A percentile compares a stretch with the other conserved stretches of the same genome.
These are phyloP conservation scores for Cutaneotrichosporon arboriforme DNA, from an alignment of 1,284 basidiomycete species.

Conservation along the genomic window DNA sequence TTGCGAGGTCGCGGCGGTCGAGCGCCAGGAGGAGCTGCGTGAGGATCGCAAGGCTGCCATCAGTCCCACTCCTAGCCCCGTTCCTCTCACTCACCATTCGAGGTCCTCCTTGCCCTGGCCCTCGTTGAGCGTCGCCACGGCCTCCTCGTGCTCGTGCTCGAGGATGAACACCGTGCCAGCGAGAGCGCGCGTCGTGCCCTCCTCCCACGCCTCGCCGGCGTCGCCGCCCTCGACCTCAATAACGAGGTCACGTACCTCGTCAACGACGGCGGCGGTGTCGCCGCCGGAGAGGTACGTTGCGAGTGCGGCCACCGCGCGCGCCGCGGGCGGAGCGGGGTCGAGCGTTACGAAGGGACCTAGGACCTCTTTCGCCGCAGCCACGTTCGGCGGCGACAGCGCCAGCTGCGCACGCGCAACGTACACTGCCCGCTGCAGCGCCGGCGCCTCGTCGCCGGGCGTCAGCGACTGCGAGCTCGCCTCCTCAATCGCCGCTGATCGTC, in stretches of 20 bases:
- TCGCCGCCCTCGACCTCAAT: constrained; percentile 74
- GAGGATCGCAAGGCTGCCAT: constrained; percentile 64
- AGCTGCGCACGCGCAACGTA: constrained; percentile 81
- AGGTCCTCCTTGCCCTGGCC: constrained; percentile 67
- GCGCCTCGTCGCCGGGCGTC: constrained; percentile 41
- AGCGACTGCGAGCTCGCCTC: constrained; percentile 37
- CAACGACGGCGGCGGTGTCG: constrained; percentile 54
- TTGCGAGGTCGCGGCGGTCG: constrained; percentile 76
- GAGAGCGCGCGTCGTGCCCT: constrained; percentile 62
- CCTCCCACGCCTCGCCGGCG: constrained; percentile 63
- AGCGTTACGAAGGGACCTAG: constrained; percentile 33
- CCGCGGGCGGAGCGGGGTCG: constrained; percentile 60
- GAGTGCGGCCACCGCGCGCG: constrained; percentile 66
- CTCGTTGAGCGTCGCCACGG: constrained; percentile 73
- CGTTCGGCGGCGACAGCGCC: constrained; percentile 61
- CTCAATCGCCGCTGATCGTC: constrained; percentile 36
- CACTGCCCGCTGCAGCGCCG: constrained; percentile 52
- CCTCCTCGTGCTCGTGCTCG: constrained; percentile 82
- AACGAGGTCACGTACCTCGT: constrained; percentile 74
- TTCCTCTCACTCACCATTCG: constrained; percentile 69
- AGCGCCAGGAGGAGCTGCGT: constrained; percentile 81
- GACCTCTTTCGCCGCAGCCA: constrained; percentile 57
- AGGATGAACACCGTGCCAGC: constrained; percentile 77
- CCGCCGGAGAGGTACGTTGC: constrained; percentile 57
- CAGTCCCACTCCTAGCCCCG: background rate